phyloP scores from a whole-genome alignment of 1,284 basidiomycete genomes.

The Erythrobasidium hasegawianum region DNA sequence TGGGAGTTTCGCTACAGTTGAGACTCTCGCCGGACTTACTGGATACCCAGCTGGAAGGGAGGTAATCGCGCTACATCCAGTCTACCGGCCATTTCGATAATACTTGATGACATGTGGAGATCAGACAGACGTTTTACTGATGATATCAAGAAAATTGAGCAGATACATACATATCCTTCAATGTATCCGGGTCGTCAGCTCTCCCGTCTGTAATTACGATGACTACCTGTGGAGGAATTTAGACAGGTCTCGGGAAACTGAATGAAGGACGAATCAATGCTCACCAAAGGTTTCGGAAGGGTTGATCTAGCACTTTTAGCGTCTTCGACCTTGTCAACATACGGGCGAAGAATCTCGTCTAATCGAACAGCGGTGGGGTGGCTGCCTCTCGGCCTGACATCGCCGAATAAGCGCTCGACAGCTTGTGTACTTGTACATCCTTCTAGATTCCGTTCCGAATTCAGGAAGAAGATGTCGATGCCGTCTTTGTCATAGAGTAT shows the following conservation, averaged over 20 bases:
- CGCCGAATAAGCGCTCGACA: slow-evolving; percentile 21
- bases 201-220: slow-evolving; percentile 37
- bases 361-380: slow-evolving; percentile 33
- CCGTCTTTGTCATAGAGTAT: slow-evolving; percentile 39
- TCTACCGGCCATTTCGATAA: slow-evolving; percentile 39
- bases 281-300: slow-evolving; percentile 35
- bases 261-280: too few relatives aligned
- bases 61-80: slow-evolving; percentile 37
- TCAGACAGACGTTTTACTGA: neutral
- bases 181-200: slow-evolving; percentile 36
- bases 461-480: slow-evolving; percentile 40
- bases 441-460: neutral
- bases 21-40: neutral
- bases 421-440: neutral
- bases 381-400: neutral
- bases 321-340: slow-evolving; percentile 38
- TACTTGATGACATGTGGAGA: neutral
- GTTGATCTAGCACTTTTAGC: slow-evolving; percentile 23
- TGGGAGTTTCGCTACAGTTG: too few relatives aligned
- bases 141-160: neutral
- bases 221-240: neutral
- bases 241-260: too few relatives aligned
- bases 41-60: slow-evolving; percentile 40
- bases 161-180: slow-evolving; percentile 23
- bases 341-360: slow-evolving; percentile 36